Evolutionary conservation across 176 grass and related monocot species (phyloP).

Genomic region (Raddia guianensis): DNA sequence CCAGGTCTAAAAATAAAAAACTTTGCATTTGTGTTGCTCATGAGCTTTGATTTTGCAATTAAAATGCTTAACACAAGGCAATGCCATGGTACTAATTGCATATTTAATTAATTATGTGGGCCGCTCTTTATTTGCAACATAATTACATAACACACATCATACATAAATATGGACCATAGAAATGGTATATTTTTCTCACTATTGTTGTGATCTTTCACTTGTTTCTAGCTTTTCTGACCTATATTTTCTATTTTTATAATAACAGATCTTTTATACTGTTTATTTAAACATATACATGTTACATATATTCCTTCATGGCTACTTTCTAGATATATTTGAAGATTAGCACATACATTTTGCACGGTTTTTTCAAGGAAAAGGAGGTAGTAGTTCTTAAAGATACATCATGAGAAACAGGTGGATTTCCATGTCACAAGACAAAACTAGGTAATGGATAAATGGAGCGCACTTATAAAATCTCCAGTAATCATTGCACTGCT

Average conservation of each 20-base stretch:
- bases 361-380: not conserved
- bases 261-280: conserved; percentile 6
- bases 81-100: not conserved
- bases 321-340: conserved; percentile 31
- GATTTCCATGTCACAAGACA: conserved; percentile 43
- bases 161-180: not conserved
- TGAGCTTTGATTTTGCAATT: conserved; percentile 1
- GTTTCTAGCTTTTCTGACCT: conserved; percentile 7
- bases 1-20: not conserved
- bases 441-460: conserved; percentile 37
- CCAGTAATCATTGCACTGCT: conserved; percentile 26
- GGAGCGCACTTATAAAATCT: conserved; percentile 39
- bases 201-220: conserved; percentile 21
- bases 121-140: not conserved
- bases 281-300: conserved; percentile 7
- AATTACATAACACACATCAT: not conserved
- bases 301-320: conserved; percentile 4
- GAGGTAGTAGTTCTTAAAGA: conserved; percentile 23
- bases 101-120: not conserved
- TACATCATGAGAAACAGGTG: conserved; percentile 41
- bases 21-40: conserved; percentile 13
- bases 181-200: not conserved
- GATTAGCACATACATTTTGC: not conserved
- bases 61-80: not conserved
- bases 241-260: conserved; percentile 6